A percentile compares a stretch with the other conserved stretches of the same genome.
These are phyloP conservation scores for Lithohypha guttulata DNA, from an alignment of 2,329 filamentous ascomycete genomes.

Conservation along the genomic window DNA sequence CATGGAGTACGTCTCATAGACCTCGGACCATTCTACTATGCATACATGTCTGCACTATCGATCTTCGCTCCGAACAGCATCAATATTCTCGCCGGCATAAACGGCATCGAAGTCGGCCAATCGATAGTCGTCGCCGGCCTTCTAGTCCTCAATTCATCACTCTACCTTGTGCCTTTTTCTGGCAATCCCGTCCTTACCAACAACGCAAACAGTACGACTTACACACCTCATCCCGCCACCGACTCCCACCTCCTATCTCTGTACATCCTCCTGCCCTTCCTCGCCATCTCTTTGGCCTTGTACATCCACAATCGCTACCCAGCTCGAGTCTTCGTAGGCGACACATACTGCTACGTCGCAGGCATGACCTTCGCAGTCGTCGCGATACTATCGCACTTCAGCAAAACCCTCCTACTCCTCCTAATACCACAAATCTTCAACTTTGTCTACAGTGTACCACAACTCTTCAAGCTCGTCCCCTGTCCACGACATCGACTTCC, in stretches of 20 bases:
- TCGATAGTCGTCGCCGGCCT: conserved; percentile 81
- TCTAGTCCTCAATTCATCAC: conserved; percentile 71
- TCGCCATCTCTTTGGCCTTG: conserved; percentile 80
- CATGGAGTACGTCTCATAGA: conserved; percentile 62
- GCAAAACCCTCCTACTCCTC: conserved; percentile 84
- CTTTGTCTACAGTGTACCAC: conserved; percentile 85
- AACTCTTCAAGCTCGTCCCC: conserved; percentile 79
- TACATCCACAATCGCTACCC: conserved; percentile 93
- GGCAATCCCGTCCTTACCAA: conserved; percentile 20
- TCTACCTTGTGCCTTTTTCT: conserved; percentile 62
- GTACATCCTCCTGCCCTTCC: conserved; percentile 86
- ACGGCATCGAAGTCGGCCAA: conserved; percentile 92
- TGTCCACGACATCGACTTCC: conserved; percentile 90
- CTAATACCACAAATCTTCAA: conserved; percentile 94
- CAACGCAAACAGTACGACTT: conserved; percentile 47
- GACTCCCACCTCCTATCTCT: conserved; percentile 94
- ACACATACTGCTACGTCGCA: conserved; percentile 99
- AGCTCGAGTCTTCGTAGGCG: conserved; percentile 87
- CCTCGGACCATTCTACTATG: conserved; percentile 74
- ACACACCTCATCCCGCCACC: conserved; percentile 69
- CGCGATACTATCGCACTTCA: conserved; percentile 93
- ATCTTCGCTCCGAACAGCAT: conserved; percentile 99
- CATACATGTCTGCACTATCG: conserved; percentile 90
- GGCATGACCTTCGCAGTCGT: conserved; percentile 98
- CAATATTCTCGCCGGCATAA: conserved; percentile 99